Conservation (phyloP, 1,284 basidiomycete genomes). For the Trichosporon sp. region DNA sequence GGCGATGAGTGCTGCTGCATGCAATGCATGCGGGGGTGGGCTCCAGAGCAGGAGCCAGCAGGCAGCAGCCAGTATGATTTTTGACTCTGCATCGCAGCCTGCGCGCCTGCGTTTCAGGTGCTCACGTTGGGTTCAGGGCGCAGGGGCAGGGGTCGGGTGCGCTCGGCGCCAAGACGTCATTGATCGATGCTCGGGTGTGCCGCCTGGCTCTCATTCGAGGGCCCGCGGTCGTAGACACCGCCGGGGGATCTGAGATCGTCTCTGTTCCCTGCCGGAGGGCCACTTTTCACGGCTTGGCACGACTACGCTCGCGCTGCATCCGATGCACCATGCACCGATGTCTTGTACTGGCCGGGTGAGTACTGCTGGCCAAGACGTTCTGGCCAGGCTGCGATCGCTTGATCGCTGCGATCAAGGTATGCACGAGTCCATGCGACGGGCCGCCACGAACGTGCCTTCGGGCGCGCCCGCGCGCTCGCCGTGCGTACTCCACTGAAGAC, state of each 20-base stretch:
- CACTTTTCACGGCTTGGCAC: neutral
- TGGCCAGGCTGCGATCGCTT: neutral
- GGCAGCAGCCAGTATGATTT: too few species aligned
- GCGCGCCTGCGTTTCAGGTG: neutral
- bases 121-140: neutral
- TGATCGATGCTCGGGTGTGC: too few species aligned
- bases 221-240: neutral
- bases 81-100: neutral
- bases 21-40: neutral
- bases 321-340: neutral
- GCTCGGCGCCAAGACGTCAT: slow-evolving; percentile 1
- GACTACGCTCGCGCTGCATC: neutral
- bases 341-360: neutral
- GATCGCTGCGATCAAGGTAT: neutral
- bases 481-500: neutral
- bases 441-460: neutral
- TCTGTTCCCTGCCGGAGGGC: neutral
- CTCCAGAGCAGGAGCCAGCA: neutral
- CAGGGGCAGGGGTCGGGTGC: neutral
- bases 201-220: neutral
- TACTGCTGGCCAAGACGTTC: neutral
- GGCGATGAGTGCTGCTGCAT: too few species aligned
- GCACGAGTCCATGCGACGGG: too few species aligned
- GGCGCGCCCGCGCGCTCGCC: too few species aligned
- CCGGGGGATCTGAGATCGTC: neutral